These are phyloP conservation scores for Lotmaria passim DNA, from an alignment of 208 protist species.

Conservation along the genomic window DNA sequence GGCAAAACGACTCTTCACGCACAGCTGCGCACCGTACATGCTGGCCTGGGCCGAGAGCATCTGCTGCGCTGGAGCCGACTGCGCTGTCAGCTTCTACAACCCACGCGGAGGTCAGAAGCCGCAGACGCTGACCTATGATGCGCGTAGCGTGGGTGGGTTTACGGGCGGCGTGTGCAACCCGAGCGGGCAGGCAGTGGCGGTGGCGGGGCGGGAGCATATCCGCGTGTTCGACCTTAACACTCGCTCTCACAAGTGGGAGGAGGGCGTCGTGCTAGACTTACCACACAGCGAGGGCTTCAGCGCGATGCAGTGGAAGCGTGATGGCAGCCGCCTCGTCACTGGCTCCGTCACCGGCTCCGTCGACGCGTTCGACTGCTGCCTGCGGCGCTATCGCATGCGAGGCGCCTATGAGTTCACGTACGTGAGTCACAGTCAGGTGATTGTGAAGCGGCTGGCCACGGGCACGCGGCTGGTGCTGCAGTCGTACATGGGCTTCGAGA, in stretches of 20 bases:
- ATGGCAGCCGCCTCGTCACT: slow-evolving; percentile 94
- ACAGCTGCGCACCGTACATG: slow-evolving; percentile 89
- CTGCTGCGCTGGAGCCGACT: slow-evolving; percentile 90
- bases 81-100: slow-evolving; percentile 94
- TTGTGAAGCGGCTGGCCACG: slow-evolving; percentile 95
- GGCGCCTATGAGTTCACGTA: slow-evolving; percentile 98
- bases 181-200: slow-evolving; percentile 91
- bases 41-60: slow-evolving; percentile 95
- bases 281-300: slow-evolving; percentile 94
- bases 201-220: slow-evolving; percentile 91
- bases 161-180: slow-evolving; percentile 92
- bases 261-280: slow-evolving; percentile 78
- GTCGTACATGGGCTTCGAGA: slow-evolving; percentile 94
- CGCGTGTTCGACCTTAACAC: slow-evolving; percentile 94
- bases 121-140: slow-evolving; percentile 91
- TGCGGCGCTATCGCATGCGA: slow-evolving; percentile 94
- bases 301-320: slow-evolving; percentile 92
- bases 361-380: slow-evolving; percentile 96
- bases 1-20: slow-evolving; percentile 83
- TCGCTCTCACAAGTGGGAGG: slow-evolving; percentile 93
- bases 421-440: slow-evolving; percentile 95
- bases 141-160: slow-evolving; percentile 92
- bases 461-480: slow-evolving; percentile 94
- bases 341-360: slow-evolving; percentile 94
- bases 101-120: slow-evolving; percentile 73